Percentiles rank a stretch among this genome's conserved stretches.
phyloP scores from a whole-genome alignment of 148 eudicot genomes.

The Amaranthus palmeri region DNA sequence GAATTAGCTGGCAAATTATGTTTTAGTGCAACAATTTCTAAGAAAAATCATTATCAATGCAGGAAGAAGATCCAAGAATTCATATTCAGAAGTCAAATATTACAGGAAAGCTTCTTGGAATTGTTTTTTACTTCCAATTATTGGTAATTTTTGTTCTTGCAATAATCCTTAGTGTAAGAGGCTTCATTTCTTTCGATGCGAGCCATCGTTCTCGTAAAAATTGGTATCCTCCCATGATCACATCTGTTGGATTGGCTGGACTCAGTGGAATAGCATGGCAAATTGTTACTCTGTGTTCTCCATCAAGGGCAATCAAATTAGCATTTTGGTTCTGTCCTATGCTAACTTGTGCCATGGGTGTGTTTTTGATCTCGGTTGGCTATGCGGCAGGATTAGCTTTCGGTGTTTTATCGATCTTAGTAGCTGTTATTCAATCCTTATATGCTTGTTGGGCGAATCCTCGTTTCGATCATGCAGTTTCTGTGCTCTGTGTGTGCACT shows the following conservation, averaged over 20 bases:
- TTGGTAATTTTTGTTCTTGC: conserved; percentile 26
- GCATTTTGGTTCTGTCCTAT: conserved; percentile 60
- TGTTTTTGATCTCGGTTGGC: conserved; percentile 37
- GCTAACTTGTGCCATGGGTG: conserved; percentile 43
- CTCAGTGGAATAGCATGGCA: conserved; percentile 35
- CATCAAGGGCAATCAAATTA: conserved; percentile 30
- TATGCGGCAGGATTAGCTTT: conserved; percentile 38
- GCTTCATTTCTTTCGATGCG: conserved; percentile 25
- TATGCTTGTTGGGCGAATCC: conserved; percentile 63
- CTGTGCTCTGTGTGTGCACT: conserved; percentile 30
- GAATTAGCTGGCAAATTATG: background rate
- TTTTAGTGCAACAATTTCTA: background rate
- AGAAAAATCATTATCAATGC: conserved; percentile 21
- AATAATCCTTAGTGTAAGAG: conserved; percentile 26
- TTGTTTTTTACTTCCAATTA: conserved; percentile 33
- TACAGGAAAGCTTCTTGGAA: conserved; percentile 20
- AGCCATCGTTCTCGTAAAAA: conserved; percentile 30
- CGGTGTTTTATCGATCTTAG: conserved; percentile 33
- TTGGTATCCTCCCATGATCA: conserved; percentile 43
- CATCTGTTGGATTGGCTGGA: conserved; percentile 34
- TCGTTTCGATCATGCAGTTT: conserved; percentile 34
- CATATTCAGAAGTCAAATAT: conserved; percentile 10
- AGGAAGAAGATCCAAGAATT: conserved; percentile 31
- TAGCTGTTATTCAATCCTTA: conserved; percentile 35
- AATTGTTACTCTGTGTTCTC: conserved; percentile 10